phyloP scores from a whole-genome alignment of 768 basidiomycete species.

The Pholiota molesta region DNA sequence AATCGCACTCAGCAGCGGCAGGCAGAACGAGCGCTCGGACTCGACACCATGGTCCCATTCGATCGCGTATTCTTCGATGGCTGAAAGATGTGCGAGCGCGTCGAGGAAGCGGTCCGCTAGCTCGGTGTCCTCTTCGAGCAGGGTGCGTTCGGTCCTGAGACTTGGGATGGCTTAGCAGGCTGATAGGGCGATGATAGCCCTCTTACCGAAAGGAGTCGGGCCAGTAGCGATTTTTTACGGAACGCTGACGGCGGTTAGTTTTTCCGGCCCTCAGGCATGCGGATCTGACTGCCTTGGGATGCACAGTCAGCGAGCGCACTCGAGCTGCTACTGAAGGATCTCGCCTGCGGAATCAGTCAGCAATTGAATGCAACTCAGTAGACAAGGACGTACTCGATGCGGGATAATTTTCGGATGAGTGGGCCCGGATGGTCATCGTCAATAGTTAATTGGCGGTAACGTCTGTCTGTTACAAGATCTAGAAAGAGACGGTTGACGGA shows the following conservation, averaged over 20 bases:
- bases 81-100: conserved; percentile 11
- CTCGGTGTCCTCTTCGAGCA: conserved; percentile 17
- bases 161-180: conserved; percentile 5
- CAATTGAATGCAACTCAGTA: neutral
- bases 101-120: conserved; percentile 20
- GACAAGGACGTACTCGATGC: conserved; percentile 20
- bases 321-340: conserved; percentile 15
- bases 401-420: conserved; percentile 11
- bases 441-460: conserved; percentile 21
- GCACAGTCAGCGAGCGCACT: conserved; percentile 21
- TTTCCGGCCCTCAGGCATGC: conserved; percentile 22
- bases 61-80: conserved; percentile 14
- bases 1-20: conserved; percentile 18
- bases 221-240: conserved; percentile 15
- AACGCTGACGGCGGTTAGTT: conserved; percentile 6
- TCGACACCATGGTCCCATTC: conserved; percentile 19
- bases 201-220: conserved; percentile 19
- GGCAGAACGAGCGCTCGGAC: conserved; percentile 17
- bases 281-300: conserved; percentile 24
- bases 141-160: conserved; percentile 1
- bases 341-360: conserved; percentile 5
- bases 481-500: conserved; percentile 22
- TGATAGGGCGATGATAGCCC: neutral
- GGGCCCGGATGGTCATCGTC: conserved; percentile 20
- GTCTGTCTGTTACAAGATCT: conserved; percentile 19